Evolutionary conservation across 1,284 basidiomycete species (phyloP).

Genomic region (Mrakiaceae sp.): DNA sequence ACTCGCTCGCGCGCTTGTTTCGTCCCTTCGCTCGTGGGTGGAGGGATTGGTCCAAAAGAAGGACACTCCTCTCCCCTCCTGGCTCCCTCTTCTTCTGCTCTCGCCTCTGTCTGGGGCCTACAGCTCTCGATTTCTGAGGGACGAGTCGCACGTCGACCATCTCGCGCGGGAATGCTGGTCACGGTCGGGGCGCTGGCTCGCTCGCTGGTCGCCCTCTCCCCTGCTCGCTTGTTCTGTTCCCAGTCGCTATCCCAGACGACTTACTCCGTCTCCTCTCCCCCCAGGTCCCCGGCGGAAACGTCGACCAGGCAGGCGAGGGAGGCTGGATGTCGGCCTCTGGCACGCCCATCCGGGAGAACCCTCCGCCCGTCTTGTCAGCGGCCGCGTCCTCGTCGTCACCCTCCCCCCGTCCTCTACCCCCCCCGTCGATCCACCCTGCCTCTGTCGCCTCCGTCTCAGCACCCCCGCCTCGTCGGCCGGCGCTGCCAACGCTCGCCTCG

Average conservation of each 20-base stretch:
- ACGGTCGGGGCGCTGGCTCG: background rate
- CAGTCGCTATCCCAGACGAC: background rate
- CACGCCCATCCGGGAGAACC: background rate
- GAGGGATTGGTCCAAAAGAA: too few species aligned
- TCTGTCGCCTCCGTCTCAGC: background rate
- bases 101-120: too few species aligned
- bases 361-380: constrained; percentile 5
- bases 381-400: constrained; percentile 20
- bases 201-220: background rate
- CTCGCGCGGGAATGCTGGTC: background rate
- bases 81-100: too few species aligned
- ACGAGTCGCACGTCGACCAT: background rate
- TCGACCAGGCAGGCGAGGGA: constrained; percentile 30
- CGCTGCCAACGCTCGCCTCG: constrained; percentile 1
- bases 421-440: background rate
- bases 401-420: background rate
- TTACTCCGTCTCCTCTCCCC: background rate
- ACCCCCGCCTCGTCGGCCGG: constrained; percentile 1
- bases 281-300: constrained; percentile 27
- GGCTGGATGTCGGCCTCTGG: constrained; percentile 25
- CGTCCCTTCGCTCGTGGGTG: too few species aligned
- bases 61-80: too few species aligned
- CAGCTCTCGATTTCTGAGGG: too few species aligned
- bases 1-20: background rate
- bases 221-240: background rate